These are phyloP conservation scores for Clonostachys sp. DNA, from an alignment of 2,329 filamentous ascomycete species.

Conservation along the genomic window DNA sequence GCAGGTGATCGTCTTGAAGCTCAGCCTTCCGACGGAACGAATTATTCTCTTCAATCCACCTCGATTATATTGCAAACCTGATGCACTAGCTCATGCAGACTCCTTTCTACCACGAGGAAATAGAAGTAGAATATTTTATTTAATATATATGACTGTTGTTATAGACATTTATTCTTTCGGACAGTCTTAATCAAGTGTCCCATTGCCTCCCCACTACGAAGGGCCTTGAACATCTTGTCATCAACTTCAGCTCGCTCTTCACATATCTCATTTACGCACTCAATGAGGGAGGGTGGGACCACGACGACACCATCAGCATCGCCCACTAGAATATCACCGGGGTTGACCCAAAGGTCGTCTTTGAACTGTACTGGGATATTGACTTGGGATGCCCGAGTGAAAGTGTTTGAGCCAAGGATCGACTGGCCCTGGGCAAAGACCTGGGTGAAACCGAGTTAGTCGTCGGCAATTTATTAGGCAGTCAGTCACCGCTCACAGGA, in stretches of 20 bases:
- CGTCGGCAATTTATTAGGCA: neutral
- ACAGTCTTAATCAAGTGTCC: neutral
- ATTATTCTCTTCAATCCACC: no score
- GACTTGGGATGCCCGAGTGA: constrained; percentile 16
- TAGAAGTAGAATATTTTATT: neutral
- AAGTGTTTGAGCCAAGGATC: constrained; percentile 20
- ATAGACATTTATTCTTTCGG: neutral
- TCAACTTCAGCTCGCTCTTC: constrained; percentile 18
- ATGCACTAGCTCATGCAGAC: neutral
- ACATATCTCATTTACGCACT: constrained; percentile 17
- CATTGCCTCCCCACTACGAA: constrained; percentile 1
- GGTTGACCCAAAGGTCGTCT: constrained; percentile 18
- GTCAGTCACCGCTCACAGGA: constrained; percentile 2
- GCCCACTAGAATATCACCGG: constrained; percentile 17
- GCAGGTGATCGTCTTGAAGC: no score
- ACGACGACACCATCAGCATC: constrained; percentile 21
- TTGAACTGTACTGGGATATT: constrained; percentile 18
- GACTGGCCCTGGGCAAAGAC: constrained; percentile 18
- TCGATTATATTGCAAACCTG: no score
- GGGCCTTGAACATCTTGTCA: constrained; percentile 10
- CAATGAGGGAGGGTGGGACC: constrained; percentile 12
- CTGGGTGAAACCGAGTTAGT: constrained; percentile 11
- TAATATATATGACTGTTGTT: neutral
- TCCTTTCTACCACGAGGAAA: neutral
- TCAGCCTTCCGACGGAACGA: no score